Evolutionary conservation across 441 rosid species (phyloP).

Genomic region (Aleurites moluccanus): DNA sequence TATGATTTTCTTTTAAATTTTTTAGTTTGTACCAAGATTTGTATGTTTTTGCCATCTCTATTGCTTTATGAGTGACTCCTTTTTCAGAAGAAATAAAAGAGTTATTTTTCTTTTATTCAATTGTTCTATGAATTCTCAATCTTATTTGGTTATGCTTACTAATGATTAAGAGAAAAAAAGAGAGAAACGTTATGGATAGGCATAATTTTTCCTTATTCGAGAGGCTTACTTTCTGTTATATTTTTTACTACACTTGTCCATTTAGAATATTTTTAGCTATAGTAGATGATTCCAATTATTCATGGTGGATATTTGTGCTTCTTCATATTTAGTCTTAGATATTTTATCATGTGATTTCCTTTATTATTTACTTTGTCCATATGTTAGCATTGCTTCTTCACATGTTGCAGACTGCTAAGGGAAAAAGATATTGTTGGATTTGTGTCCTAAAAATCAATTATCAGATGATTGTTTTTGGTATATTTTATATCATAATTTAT

Average conservation of each 20-base stretch:
- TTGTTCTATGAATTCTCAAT: background rate
- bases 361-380: background rate
- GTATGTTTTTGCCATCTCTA: no score
- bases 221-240: background rate
- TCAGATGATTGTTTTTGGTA: no score
- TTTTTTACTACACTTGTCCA: background rate
- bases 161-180: background rate
- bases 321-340: background rate
- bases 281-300: background rate
- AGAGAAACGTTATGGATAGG: background rate
- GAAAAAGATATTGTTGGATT: no score
- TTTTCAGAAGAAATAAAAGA: background rate
- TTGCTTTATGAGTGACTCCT: background rate
- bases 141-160: background rate
- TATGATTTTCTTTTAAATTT: background rate
- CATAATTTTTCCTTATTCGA: background rate
- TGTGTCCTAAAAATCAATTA: no score
- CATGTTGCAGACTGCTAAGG: constrained; percentile 75
- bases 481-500: no score
- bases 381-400: background rate
- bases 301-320: background rate
- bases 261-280: background rate
- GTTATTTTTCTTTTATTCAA: background rate
- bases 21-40: no score
- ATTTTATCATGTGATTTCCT: background rate